Percentiles rank a stretch among this genome's conserved stretches.
phyloP scores from a whole-genome alignment of 257 asterid species.

The Mentha longifolia region DNA sequence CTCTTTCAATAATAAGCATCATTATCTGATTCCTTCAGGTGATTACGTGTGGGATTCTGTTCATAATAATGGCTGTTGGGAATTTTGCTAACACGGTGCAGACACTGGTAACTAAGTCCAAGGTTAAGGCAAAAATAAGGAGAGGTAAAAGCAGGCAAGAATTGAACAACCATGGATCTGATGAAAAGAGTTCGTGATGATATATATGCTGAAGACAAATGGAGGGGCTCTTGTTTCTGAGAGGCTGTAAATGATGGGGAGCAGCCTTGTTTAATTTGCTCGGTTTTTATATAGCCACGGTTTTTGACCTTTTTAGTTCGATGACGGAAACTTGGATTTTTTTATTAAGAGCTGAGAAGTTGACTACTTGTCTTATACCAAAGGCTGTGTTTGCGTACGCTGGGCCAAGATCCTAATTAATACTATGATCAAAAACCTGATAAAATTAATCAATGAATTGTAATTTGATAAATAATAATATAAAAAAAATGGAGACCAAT shows the following conservation, averaged over 20 bases:
- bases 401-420: no score
- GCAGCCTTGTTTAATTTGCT: slow-evolving; percentile 14
- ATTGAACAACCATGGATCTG: slow-evolving; percentile 51
- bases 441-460: no score
- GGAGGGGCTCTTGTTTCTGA: slow-evolving; percentile 7
- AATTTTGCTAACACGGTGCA: slow-evolving; percentile 91
- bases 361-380: slow-evolving; percentile 14
- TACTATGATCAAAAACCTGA: no score
- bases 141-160: slow-evolving; percentile 77
- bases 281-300: slow-evolving; percentile 17
- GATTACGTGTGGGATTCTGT: slow-evolving; percentile 82
- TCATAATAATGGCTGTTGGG: slow-evolving; percentile 93
- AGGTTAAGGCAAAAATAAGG: slow-evolving; percentile 83
- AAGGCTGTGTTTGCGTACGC: neutral
- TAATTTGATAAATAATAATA: no score
- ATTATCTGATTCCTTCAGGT: slow-evolving; percentile 55
- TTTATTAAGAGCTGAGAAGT: slow-evolving; percentile 19
- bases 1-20: neutral
- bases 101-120: slow-evolving; percentile 82
- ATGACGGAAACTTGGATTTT: slow-evolving; percentile 16
- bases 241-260: slow-evolving; percentile 32
- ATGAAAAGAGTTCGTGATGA: slow-evolving; percentile 46
- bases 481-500: no score
- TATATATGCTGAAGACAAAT: neutral
- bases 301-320: slow-evolving; percentile 30